phyloP scores from a whole-genome alignment of 345 rosid species.

The Syzygium grande region DNA sequence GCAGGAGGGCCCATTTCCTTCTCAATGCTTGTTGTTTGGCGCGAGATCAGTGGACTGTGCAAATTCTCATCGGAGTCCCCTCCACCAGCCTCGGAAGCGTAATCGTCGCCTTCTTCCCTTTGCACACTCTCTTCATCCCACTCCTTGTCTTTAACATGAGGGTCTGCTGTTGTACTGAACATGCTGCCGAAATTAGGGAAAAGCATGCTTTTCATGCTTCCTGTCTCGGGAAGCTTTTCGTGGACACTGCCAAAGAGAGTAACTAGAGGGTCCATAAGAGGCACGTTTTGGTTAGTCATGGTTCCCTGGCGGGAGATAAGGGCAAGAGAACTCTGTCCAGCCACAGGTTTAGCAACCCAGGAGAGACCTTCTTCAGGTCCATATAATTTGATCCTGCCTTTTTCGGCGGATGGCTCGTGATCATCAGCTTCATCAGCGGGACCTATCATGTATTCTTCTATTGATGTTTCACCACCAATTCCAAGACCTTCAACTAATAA shows the following conservation, averaged over 20 bases:
- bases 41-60: slow-evolving; percentile 76
- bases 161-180: slow-evolving; percentile 54
- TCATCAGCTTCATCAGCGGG: slow-evolving; percentile 53
- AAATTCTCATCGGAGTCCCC: slow-evolving; percentile 68
- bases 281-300: slow-evolving; percentile 49
- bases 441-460: slow-evolving; percentile 84
- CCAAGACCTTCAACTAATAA: slow-evolving; percentile 92
- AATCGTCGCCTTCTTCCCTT: slow-evolving; percentile 57
- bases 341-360: slow-evolving; percentile 67
- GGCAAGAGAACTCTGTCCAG: slow-evolving; percentile 57
- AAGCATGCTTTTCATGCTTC: slow-evolving; percentile 59
- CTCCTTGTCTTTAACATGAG: slow-evolving; percentile 41
- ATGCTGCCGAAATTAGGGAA: slow-evolving; percentile 80
- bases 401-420: slow-evolving; percentile 34
- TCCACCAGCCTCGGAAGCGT: slow-evolving; percentile 38
- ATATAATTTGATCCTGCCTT: slow-evolving; percentile 52
- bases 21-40: slow-evolving; percentile 73
- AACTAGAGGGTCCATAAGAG: slow-evolving; percentile 82
- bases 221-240: slow-evolving; percentile 67
- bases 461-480: slow-evolving; percentile 76
- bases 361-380: slow-evolving; percentile 73
- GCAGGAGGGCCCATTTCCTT: slow-evolving; percentile 52
- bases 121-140: slow-evolving; percentile 81
- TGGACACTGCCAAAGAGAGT: slow-evolving; percentile 82
- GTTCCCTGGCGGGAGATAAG: slow-evolving; percentile 74